Base-by-base conservation (phyloP, 2,329 filamentous ascomycete genomes). In the Stachybotrys chlorohalonatus region DNA sequence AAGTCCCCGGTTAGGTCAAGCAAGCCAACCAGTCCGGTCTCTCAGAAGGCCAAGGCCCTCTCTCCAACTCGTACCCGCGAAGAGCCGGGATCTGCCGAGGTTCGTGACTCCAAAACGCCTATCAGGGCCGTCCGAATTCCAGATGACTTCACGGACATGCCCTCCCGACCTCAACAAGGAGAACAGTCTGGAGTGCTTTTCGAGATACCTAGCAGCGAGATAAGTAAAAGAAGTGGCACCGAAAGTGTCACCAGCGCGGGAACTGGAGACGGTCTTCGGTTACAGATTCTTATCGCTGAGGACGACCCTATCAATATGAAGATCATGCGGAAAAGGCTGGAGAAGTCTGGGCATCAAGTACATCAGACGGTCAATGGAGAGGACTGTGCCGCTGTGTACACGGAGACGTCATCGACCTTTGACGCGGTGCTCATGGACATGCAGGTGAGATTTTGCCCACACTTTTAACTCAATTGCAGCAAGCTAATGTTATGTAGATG, bases 371-470 rank as follows among this genome's bases (percentile, higher is more conserved):
- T 87, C 45, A 95, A 95, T 58, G 91, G 91, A 7, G 87, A 94
- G 64, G 90, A 95, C 63, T 96, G 91, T 64, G 86, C 89, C 6
- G 76, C 78, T 52, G 77, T 83, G 5, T 92, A 89, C 67, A 79
- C 77, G 52, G 86, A 89, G 49, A 79, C 77, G 52, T 75, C 84
- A 0, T 68, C 68, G 31, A 71, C 73, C 24, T 94, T 89, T 63
- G 90, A 95, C 66, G 85, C 90, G 6, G 77, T 96, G 51, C 76
- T 96, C 58, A 95, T 95, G 91, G 91, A 95, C 65, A 90, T 96
- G 81, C 90, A 95, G 78, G 90, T 91, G 66, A 70, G 82, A 70
- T 5, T 24, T 8, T 16, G 6, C 6, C 7, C 13, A 24, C 5
- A 47, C 5, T 3, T 17, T 17, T n/a, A n/a, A 32, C n/a, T 15